Base-by-base conservation (phyloP, 139 green algal genomes). In the Zygnema circumcarinatum region DNA sequence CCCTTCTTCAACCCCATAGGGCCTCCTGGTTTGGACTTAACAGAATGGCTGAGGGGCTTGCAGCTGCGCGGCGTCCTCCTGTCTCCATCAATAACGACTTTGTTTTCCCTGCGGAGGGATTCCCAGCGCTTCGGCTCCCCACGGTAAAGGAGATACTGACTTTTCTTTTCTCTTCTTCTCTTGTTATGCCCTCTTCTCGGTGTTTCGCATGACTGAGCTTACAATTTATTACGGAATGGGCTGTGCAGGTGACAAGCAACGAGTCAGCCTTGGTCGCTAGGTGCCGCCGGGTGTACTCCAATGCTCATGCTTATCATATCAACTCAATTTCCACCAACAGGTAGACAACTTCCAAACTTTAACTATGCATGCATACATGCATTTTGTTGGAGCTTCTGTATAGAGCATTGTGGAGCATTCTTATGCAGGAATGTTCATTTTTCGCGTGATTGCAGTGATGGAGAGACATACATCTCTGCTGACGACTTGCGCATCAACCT, bases 271-370 rank as follows among this genome's bases (percentile, higher is more conserved):
- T 96, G 35, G 83, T 88, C 2, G 94, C 93, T 22, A 81, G 87
- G 31, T 96, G 94, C 82, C 93, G 95, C 85, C 93, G 94, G 3
- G 74, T 94, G 2, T 99, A 94, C 81, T 86, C 93, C 29, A 98
- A 98, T 87, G 97, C 96, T 38, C 97, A 99, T 93, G 95, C 96
- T 1, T 99, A 99, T 93, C 97, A 99, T 94, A 98, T 99, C 89
- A 98, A 99, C 93, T 96, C 93, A 38, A 94, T 99, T 38, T 95
- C 94, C 0, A 88, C 93, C 36, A 93, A 93, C 62, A 88, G 79
- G 86, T 90, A 31, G 47, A n/a, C n/a, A n/a, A n/a, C n/a, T n/a
- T n/a, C n/a, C n/a, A n/a, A n/a, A 32, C n/a, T 79, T 31, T 83
- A 11, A 3, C 20, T 7, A 16, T 78, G 69, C 69, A 78, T 11